Conservation (phyloP, 176 grass and related monocot species). For the Avena eriantha region DNA sequence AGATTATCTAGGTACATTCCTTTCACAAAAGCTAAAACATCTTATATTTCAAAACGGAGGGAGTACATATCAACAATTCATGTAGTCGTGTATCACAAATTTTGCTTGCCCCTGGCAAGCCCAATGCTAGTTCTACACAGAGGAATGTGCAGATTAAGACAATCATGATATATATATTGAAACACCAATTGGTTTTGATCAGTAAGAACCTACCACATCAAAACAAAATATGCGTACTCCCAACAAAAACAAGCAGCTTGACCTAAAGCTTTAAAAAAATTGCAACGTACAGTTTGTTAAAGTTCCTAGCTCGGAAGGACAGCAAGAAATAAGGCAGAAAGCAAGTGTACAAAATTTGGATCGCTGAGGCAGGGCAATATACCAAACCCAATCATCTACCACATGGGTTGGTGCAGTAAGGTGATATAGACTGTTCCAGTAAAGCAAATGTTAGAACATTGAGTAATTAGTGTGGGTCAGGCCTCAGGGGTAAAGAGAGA, state of each 20-base stretch:
- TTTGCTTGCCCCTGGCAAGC: neutral
- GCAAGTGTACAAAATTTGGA: conserved; percentile 3
- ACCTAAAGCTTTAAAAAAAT: neutral
- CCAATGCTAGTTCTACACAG: neutral
- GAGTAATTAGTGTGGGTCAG: neutral
- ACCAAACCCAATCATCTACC: conserved; percentile 18
- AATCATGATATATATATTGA: neutral
- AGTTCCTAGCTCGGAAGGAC: neutral
- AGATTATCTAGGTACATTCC: no score
- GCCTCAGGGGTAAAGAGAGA: neutral
- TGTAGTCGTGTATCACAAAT: neutral
- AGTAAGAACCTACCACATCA: neutral
- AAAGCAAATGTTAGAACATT: neutral
- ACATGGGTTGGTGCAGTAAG: neutral
- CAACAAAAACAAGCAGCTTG: neutral
- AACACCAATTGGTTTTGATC: neutral
- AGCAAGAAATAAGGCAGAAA: neutral
- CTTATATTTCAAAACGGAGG: no score
- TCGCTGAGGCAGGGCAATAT: neutral
- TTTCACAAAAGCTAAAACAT: no score
- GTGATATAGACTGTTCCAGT: neutral
- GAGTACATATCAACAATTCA: neutral
- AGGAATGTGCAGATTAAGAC: neutral
- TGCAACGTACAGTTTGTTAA: neutral
- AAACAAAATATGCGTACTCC: neutral